Conservation (phyloP, 176 grass and related monocot genomes). For the Puccinellia tenuiflora region DNA sequence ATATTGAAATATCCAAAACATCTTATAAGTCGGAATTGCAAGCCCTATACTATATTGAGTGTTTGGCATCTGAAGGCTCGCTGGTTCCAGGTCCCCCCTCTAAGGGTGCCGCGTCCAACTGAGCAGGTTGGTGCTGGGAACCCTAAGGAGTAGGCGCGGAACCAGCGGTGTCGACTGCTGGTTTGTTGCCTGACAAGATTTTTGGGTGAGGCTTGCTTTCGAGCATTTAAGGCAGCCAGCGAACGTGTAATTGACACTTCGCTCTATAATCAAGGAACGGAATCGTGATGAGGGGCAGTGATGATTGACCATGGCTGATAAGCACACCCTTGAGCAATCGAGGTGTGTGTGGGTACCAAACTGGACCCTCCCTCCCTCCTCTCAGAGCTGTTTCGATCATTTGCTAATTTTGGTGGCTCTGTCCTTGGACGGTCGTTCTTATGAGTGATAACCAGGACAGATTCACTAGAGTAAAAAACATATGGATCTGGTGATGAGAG, state of each 20-base stretch:
- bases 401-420: not conserved
- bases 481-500: slow-evolving; percentile 2
- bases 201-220: not conserved
- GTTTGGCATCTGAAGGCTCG: no score
- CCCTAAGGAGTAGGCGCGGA: not conserved
- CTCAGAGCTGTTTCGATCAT: not conserved
- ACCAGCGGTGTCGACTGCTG: not conserved
- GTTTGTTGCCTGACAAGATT: not conserved
- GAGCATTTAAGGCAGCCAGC: no score
- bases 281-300: not conserved
- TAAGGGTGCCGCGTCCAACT: no score
- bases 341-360: no score
- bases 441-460: slow-evolving; percentile 24
- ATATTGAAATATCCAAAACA: no score
- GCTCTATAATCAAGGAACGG: not conserved
- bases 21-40: no score
- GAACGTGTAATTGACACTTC: not conserved
- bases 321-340: not conserved
- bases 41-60: no score
- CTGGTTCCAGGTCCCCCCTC: not conserved
- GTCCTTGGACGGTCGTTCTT: slow-evolving; percentile 26
- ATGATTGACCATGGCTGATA: slow-evolving; percentile 21
- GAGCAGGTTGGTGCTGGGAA: not conserved
- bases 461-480: not conserved
- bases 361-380: not conserved